Percentiles rank a stretch among this genome's conserved stretches.
These are phyloP conservation scores for Phialemonium atrogriseum DNA, from an alignment of 2,329 filamentous ascomycete genomes.

Conservation along the genomic window DNA sequence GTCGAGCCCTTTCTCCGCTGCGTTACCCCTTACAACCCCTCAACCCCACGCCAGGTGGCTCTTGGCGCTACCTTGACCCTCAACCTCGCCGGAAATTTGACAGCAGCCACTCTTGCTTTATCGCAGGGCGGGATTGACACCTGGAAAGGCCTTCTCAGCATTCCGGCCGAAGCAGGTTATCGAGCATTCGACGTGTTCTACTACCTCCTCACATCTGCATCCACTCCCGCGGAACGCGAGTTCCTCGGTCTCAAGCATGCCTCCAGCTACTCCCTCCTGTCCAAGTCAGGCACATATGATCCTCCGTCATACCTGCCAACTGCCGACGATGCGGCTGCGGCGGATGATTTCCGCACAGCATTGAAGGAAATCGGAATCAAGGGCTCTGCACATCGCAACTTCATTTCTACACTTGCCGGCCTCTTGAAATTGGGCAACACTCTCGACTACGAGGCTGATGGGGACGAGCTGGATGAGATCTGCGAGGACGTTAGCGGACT, in stretches of 20 bases:
- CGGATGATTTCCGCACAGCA: conserved; percentile 83
- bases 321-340: conserved; percentile 83
- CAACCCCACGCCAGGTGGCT: conserved; percentile 69
- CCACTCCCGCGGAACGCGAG: conserved; percentile 80
- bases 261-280: conserved; percentile 69
- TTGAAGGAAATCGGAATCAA: conserved; percentile 92
- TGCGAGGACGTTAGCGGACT: conserved; percentile 87
- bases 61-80: conserved; percentile 76
- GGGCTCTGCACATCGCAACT: conserved; percentile 68
- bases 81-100: conserved; percentile 70
- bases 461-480: conserved; percentile 73
- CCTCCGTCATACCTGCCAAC: conserved; percentile 86
- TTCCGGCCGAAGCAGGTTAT: conserved; percentile 72
- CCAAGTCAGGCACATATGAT: conserved; percentile 75
- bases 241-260: conserved; percentile 74
- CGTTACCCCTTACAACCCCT: conserved; percentile 84
- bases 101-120: conserved; percentile 65
- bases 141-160: conserved; percentile 65
- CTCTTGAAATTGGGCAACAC: conserved; percentile 89
- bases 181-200: conserved; percentile 98
- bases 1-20: conserved; percentile 80
- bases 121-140: conserved; percentile 88
- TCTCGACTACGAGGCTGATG: conserved; percentile 74
- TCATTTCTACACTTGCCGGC: conserved; percentile 80
- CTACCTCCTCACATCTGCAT: conserved; percentile 87